Evolutionary conservation across 2,329 filamentous ascomycete genomes (phyloP).

Genomic region (Lomentospora prolificans): DNA sequence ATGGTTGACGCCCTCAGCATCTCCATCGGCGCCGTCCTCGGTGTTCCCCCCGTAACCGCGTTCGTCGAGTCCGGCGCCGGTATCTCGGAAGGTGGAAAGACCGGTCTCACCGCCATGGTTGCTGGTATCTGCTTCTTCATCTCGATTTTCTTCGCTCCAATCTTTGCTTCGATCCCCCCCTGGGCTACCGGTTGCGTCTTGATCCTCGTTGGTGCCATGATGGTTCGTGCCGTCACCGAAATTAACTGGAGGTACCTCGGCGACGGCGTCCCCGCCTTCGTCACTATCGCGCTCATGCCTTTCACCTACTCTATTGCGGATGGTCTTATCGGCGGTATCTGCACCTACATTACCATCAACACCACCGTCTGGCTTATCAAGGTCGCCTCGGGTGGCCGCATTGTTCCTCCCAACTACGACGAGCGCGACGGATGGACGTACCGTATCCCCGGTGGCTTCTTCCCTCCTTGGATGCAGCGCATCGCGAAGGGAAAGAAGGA

Average conservation of each 20-base stretch:
- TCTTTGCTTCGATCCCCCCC: constrained; percentile 67
- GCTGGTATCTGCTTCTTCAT: constrained; percentile 62
- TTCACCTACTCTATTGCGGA: constrained; percentile 86
- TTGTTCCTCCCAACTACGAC: constrained; percentile 65
- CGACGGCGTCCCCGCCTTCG: constrained; percentile 74
- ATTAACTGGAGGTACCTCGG: constrained; percentile 87
- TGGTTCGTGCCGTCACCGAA: constrained; percentile 66
- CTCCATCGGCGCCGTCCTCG: constrained; percentile 60
- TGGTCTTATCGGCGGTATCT: constrained; percentile 71
- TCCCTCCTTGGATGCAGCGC: constrained; percentile 65
- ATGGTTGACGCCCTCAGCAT: constrained; percentile 62
- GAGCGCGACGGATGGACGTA: constrained; percentile 75
- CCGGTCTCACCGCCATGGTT: constrained; percentile 60
- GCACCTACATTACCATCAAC: constrained; percentile 70
- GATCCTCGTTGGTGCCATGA: constrained; percentile 78
- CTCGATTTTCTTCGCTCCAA: constrained; percentile 65
- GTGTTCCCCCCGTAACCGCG: constrained; percentile 61
- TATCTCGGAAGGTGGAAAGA: constrained; percentile 65
- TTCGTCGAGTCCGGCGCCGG: constrained; percentile 70
- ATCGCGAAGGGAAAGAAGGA: constrained; percentile 57
- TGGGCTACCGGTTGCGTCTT: constrained; percentile 83
- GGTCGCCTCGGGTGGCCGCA: constrained; percentile 54
- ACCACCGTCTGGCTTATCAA: constrained; percentile 59
- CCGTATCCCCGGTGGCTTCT: constrained; percentile 61
- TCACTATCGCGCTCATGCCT: constrained; percentile 78